Evolutionary conservation across 2,329 filamentous ascomycete genomes (phyloP), one percentile per base, ranked within the genome.

Genomic region (Pezicula radicicola): DNA sequence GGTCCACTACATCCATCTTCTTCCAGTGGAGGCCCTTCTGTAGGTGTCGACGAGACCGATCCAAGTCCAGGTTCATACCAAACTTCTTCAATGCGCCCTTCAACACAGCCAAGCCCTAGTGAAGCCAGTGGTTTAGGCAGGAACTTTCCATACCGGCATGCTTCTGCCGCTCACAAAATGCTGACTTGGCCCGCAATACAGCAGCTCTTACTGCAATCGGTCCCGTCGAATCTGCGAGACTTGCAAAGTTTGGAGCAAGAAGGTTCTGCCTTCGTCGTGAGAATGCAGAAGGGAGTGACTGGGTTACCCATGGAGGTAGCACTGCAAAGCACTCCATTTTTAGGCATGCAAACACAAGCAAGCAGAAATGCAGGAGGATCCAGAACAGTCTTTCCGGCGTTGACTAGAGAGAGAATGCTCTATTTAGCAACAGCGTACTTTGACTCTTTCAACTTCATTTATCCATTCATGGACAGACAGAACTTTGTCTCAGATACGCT

Each of bases 391-490:
- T 66, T 66, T 52, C 62, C 63, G 2, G 62, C 60, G 5, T 60
- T 83, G 45, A 72, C 70, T 12, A 74, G 74, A 63, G 76, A 80
- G 6, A 69, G 70, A 3, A 77, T 84, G 66, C 72, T 76, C 52
- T 68, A 70, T 21, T 69, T 81, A 36, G 73, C 74, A 52, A 78
- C 77, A 46, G 72, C 74, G 0, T 85, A 81, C 60, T 85, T 85
- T 61, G 76, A 81, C 58, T 78, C 74, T 2, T 81, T 81, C 66
- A 84, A 85, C 60, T 70, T 81, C 12, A 61, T 83, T 13, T 77
- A 78, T 58, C 82, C 82, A 0, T 74, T 85, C 36, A 70, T 85
- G 60, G 80, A 84, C 55, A 71, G 78, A n/a, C 74, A 80, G 33
- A 68, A 66, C 19, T 85, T 85, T 63, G 68, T 74, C 55, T 70